A percentile compares a stretch with the other conserved stretches of the same genome.
These are phyloP conservation scores for Polyporus arcularius DNA, from an alignment of 768 basidiomycete genomes.

Conservation along the genomic window DNA sequence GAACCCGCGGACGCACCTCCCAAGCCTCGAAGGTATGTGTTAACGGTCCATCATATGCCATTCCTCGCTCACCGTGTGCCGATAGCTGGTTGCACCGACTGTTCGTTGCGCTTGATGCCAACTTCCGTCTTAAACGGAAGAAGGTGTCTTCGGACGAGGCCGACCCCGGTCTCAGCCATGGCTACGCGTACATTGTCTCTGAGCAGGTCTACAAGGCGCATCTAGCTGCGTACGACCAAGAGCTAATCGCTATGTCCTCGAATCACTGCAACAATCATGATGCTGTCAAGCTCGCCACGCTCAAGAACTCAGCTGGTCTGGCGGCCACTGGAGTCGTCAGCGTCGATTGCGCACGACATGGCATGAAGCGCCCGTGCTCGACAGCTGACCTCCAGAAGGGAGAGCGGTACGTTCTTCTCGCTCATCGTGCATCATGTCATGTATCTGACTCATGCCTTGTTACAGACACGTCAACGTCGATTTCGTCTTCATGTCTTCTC, in stretches of 20 bases:
- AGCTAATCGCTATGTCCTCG: constrained; percentile 21
- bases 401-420: constrained; percentile 16
- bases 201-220: constrained; percentile 21
- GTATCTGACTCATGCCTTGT: background rate
- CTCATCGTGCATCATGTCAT: too few species aligned
- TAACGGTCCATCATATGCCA: too few species aligned
- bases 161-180: constrained; percentile 27
- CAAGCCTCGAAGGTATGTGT: too few species aligned
- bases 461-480: constrained; percentile 27
- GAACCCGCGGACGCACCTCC: too few species aligned
- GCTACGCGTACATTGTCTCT: constrained; percentile 31
- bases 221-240: constrained; percentile 6
- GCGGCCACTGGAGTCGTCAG: constrained; percentile 20
- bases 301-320: constrained; percentile 1
- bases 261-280: constrained; percentile 19
- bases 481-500: constrained; percentile 18
- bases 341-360: constrained; percentile 25
- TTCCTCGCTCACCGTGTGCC: too few species aligned
- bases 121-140: constrained; percentile 30
- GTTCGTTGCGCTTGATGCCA: constrained; percentile 31
- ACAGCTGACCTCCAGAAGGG: constrained; percentile 30
- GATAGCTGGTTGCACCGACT: constrained; percentile 28
- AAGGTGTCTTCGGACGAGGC: constrained; percentile 10
- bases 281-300: constrained; percentile 19
- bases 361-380: constrained; percentile 22